Evolutionary conservation across 2,329 filamentous ascomycete species (phyloP), one percentile per base, ranked within the genome.

Genomic region (Lecanosticta acicola): DNA sequence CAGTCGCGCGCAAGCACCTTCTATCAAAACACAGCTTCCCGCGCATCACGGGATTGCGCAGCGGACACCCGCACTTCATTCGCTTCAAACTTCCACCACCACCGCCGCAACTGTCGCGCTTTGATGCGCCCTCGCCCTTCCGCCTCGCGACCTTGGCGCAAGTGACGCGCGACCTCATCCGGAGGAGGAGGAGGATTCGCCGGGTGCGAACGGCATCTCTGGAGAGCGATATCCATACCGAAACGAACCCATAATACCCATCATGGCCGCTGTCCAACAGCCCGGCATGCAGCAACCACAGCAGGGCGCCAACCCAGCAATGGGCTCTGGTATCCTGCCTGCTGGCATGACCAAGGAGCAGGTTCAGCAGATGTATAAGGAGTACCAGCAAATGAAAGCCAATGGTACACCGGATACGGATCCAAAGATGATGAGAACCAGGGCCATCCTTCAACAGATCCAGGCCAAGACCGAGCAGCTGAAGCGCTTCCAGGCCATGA

Each of bases 361-460:
- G 65, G 78, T 89, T 34, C 85, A 90, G 68, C 85, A 88, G 60
- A 77, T 86, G 57, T 85, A 77, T 54, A 70, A 96, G 90, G 89
- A 87, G 77, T 93, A 86, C 56, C 84, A 86, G 63, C 81, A 87
- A 66, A 89, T 97, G 85, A 93, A 91, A 69, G 79, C 86, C 45
- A 78, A 84, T 59, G 90, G 90, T 57, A 84, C 94, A 18, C 80
- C 87, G 33, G 77, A 82, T 46, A 84, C 78, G 46, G 89, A 97
- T 61, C 91, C 91, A 37, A 90, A 97, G 65, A 90, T 84, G 61
- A 77, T 91, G 60, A 94, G 93, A 69, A 79, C 83, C 24, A 83
- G 87, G 43, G 81, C 85, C 51, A 81, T 94, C 50, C 77, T 96
- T 51, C 67, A 79, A 32, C 81, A 76, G 57, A 79, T 95, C 44